These are phyloP conservation scores for Caloboletus firmus DNA, from an alignment of 1,284 basidiomycete species.

Conservation along the genomic window DNA sequence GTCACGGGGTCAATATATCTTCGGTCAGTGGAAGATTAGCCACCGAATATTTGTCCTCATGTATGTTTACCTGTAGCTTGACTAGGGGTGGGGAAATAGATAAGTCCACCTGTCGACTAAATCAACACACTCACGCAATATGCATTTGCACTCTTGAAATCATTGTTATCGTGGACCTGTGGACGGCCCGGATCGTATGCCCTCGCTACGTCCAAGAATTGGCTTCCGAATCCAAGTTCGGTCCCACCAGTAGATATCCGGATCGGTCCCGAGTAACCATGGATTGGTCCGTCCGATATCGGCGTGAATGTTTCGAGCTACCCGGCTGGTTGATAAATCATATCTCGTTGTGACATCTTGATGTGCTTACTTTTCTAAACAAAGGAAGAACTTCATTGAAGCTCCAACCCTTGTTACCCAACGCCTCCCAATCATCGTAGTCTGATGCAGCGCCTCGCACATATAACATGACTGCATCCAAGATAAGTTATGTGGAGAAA, in stretches of 20 bases:
- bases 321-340: neutral
- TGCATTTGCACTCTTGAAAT: slow-evolving; percentile 40
- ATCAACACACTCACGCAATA: slow-evolving; percentile 44
- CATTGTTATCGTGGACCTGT: slow-evolving; percentile 45
- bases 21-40: slow-evolving; percentile 8
- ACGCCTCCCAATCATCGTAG: slow-evolving; percentile 56
- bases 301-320: slow-evolving; percentile 54
- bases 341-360: too few species aligned
- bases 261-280: slow-evolving; percentile 56
- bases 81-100: neutral
- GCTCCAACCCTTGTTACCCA: slow-evolving; percentile 56
- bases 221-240: slow-evolving; percentile 40
- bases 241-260: slow-evolving; percentile 46
- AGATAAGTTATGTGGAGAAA: neutral
- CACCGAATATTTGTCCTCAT: neutral
- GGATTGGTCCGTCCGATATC: slow-evolving; percentile 36
- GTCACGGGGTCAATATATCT: slow-evolving; percentile 51
- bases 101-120: neutral
- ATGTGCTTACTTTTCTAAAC: slow-evolving; percentile 45
- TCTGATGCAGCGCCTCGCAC: slow-evolving; percentile 56
- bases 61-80: slow-evolving; percentile 7
- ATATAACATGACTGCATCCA: slow-evolving; percentile 50
- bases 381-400: slow-evolving; percentile 46
- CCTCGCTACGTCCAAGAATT: slow-evolving; percentile 46
- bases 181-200: slow-evolving; percentile 46